Base-by-base conservation (phyloP, 139 green algal genomes). In the Bryopsis sp. region DNA sequence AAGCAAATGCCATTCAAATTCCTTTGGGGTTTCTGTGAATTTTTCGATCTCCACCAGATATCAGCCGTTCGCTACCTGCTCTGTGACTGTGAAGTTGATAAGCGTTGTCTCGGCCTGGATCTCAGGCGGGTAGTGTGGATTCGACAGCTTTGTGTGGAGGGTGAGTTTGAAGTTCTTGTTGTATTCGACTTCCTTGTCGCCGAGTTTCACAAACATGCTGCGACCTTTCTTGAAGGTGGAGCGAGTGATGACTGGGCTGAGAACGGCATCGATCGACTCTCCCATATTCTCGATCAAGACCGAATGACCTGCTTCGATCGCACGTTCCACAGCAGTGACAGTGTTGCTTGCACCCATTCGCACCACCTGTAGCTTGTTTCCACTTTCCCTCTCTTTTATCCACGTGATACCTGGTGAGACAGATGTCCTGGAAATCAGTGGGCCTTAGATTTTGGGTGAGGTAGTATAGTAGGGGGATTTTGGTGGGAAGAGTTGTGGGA, bases 141-240 rank as follows among this genome's bases (percentile, higher is more conserved):
- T 95, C 75, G 79, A 88, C 22, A 95, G 85, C 86, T 95, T 95
- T 72, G 88, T 95, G 83, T 95, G 88, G 74, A 95, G 71, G 75
- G 89, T 88, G 24, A 95, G 78, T 48, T 70, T 73, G 86, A 95
- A 95, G 78, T 89, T 88, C 61, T 83, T 86, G 83, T 91, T 88
- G 83, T 90, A 91, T 76, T 95, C 88, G 8, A 90, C 83, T 48
- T 94, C 84, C 78, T 90, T 90, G 79, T 88, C 82, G 29, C 83
- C 87, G 38, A 93, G 75, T 79, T 91, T 91, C 5, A 92, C 82
- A 72, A 84, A 90, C 68, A 90, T 48, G 68, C 74, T 84, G 71
- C 88, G 83, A n/a, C 86, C 88, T 81, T 92, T 92, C 78, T 95
- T 95, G 82, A 89, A 89, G 19, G 82, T 90, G 47, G 84, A 88